These are phyloP conservation scores for Leccinum barrowsii DNA, from an alignment of 768 basidiomycete species.

Conservation along the genomic window DNA sequence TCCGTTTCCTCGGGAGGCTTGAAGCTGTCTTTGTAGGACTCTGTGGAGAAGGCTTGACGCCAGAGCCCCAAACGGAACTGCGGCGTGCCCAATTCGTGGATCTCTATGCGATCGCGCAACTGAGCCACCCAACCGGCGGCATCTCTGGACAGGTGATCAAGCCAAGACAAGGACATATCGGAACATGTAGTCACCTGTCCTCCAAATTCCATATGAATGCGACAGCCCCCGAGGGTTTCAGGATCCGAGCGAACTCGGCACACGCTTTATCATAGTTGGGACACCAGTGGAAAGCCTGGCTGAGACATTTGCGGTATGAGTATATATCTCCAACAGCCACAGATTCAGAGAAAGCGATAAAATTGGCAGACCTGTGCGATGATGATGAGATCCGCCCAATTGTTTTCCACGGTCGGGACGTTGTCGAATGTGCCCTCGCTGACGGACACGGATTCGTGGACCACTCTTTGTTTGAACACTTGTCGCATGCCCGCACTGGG, in stretches of 20 bases:
- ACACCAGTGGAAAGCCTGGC: constrained; percentile 92
- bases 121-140: constrained; percentile 70
- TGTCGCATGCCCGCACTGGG: constrained; percentile 86
- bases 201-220: constrained; percentile 91
- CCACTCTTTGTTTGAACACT: constrained; percentile 55
- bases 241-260: constrained; percentile 72
- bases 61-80: constrained; percentile 79
- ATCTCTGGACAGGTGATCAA: constrained; percentile 36
- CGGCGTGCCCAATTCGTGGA: constrained; percentile 68
- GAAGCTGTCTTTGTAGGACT: constrained; percentile 59
- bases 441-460: constrained; percentile 50
- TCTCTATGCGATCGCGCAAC: constrained; percentile 66
- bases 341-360: background rate
- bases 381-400: constrained; percentile 75
- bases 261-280: constrained; percentile 71
- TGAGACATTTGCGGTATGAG: constrained; percentile 6
- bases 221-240: constrained; percentile 70
- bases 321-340: background rate
- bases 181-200: constrained; percentile 47
- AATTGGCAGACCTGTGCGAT: constrained; percentile 61
- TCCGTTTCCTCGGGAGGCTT: constrained; percentile 51
- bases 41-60: constrained; percentile 64
- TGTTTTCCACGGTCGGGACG: constrained; percentile 50
- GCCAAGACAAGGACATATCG: background rate
- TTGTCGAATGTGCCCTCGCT: constrained; percentile 69